phyloP scores from a whole-genome alignment of 2,329 filamentous ascomycete species.

The Exophiala aquamarina region DNA sequence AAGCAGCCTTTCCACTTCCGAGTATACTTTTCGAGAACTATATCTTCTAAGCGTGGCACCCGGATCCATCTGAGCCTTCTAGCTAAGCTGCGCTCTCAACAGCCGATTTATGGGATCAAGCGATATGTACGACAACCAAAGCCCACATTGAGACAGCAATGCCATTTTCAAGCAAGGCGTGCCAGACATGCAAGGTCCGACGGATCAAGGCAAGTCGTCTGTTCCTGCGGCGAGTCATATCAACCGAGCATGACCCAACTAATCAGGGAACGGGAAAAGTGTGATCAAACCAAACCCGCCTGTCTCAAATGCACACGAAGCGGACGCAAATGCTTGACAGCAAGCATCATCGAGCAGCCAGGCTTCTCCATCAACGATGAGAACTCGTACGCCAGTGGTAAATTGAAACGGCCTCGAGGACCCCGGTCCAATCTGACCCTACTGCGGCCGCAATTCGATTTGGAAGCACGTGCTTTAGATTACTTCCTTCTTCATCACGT shows the following conservation, averaged over 20 bases:
- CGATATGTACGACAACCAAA: no score
- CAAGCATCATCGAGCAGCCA: conserved; percentile 6
- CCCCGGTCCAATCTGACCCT: conserved; percentile 29
- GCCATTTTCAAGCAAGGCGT: conserved; percentile 20
- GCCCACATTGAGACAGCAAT: not conserved
- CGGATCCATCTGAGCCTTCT: no score
- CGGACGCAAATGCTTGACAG: conserved; percentile 25
- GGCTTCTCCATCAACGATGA: conserved; percentile 29
- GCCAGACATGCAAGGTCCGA: conserved; percentile 31
- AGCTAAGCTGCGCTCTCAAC: no score
- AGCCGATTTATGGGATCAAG: no score
- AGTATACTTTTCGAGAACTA: no score
- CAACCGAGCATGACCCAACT: not conserved
- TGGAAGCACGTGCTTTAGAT: conserved; percentile 28
- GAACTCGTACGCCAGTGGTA: conserved; percentile 33
- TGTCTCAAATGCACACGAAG: conserved; percentile 30
- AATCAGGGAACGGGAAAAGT: conserved; percentile 21
- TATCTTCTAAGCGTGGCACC: no score
- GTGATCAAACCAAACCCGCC: conserved; percentile 29
- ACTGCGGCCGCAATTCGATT: conserved; percentile 22
- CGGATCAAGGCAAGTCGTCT: conserved; percentile 30
- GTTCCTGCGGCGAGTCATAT: not conserved
- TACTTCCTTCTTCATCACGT: conserved; percentile 28
- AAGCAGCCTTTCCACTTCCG: no score
- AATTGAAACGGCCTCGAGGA: conserved; percentile 34